Base-by-base conservation (phyloP, 345 rosid genomes). In the Corchorus capsularis region DNA sequence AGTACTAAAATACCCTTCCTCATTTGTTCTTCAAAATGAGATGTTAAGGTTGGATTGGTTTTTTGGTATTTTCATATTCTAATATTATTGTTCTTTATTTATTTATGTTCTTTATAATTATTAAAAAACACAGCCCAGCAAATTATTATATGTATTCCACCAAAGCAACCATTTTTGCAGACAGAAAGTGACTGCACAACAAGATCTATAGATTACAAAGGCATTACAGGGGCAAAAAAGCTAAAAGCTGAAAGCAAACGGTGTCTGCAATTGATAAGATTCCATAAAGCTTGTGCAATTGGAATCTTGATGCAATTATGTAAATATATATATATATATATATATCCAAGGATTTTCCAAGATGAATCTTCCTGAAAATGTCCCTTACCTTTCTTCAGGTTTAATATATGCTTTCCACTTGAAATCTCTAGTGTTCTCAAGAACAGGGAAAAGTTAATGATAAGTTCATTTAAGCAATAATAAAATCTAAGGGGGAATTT, bases 351-450 rank as follows among this genome's bases (percentile, higher is more conserved):
- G 41, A 0, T 52, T 37, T 63, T 35, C 32, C 47, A 2, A 2
- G 11, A 14, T 39, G 69, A 80, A 76, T 80, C 57, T 81, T 72
- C 71, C 67, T 67, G 8, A 20, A 22, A 27, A 32, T 32, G 20
- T 72, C 22, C 39, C 22, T 35, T 35, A 15, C 14, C 65, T 63
- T 41, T 20, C 39, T 34, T 50, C 13, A 8, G n/a, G 54, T 9
- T n/a, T 46, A 5, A 34, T 39, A 57, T 43, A 43, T 80, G 83
- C 70, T 57, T 52, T 75, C 77, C 75, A 64, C 82, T 37, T 27
- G 37, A 43, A 43, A 1, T 43, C 47, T 43, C 41, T 43, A 43
- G 7, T 43, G 47, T 8, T 43, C 47, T 43, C 47, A n/a, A n/a
- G n/a, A n/a, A n/a, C n/a, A n/a, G n/a, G n/a, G n/a, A n/a, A n/a